Evolutionary conservation across 805 yeast species (phyloP).

Genomic region (Komagataella pastoris): DNA sequence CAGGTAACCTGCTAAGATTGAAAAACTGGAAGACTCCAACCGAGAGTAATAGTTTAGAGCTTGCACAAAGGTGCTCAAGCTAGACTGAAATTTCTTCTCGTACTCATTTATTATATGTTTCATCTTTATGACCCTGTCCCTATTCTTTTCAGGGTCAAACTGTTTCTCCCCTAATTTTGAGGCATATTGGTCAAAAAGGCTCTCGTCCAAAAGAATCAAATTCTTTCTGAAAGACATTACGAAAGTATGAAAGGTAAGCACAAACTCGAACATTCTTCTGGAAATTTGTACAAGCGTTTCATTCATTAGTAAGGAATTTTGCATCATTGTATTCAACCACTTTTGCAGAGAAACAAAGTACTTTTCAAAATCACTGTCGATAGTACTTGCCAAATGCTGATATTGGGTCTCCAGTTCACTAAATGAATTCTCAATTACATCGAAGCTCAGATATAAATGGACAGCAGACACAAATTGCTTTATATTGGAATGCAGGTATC

Average conservation of each 20-base stretch:
- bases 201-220: conserved; percentile 32
- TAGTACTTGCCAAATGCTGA: conserved; percentile 7
- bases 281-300: conserved; percentile 33
- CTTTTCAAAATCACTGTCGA: conserved; percentile 19
- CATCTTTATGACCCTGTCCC: conserved; percentile 25
- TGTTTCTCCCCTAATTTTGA: conserved; percentile 23
- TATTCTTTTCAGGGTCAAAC: conserved; percentile 25
- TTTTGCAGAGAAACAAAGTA: conserved; percentile 34
- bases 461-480: conserved; percentile 41
- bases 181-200: conserved; percentile 26
- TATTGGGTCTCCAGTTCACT: conserved; percentile 19
- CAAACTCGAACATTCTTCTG: conserved; percentile 30
- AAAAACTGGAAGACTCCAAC: conserved; percentile 30
- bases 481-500: conserved; percentile 46
- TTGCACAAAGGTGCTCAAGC: conserved; percentile 30
- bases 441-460: conserved; percentile 38
- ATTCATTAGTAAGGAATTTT: conserved; percentile 56
- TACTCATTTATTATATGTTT: conserved; percentile 26
- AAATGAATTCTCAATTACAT: conserved; percentile 48
- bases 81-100: conserved; percentile 28
- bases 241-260: conserved; percentile 34
- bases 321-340: conserved; percentile 48
- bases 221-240: conserved; percentile 40
- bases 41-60: conserved; percentile 34
- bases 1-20: conserved; percentile 28